A percentile compares a stretch with the other conserved stretches of the same genome.
phyloP scores from a whole-genome alignment of 75 land plant genomes.

The Gnetum montanum region DNA sequence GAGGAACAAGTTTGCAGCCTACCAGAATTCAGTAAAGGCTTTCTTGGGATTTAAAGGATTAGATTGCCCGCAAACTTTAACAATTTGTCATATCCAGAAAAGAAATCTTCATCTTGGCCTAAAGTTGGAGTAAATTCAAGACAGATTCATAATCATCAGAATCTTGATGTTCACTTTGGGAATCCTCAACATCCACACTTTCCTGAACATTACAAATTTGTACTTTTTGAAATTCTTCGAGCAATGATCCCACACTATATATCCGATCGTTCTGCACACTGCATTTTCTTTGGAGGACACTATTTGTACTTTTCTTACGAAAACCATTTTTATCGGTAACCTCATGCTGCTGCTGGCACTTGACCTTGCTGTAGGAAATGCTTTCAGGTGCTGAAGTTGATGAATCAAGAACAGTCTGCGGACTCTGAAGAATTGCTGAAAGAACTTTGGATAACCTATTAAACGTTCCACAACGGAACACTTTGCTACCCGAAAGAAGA shows the following conservation, averaged over 20 bases:
- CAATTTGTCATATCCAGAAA: constrained; percentile 38
- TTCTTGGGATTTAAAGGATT: constrained; percentile 40
- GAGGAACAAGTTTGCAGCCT: too few relatives aligned
- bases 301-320: too few relatives aligned
- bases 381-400: neutral
- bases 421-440: constrained; percentile 5
- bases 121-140: constrained; percentile 10
- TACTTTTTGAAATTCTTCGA: neutral
- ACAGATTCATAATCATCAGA: too few relatives aligned
- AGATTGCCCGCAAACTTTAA: constrained; percentile 60
- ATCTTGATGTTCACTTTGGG: too few relatives aligned
- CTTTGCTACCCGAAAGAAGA: constrained; percentile 49
- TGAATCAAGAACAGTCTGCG: constrained; percentile 3
- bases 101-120: constrained; percentile 9
- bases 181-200: neutral
- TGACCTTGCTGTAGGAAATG: neutral
- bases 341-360: neutral
- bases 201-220: neutral
- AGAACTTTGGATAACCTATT: constrained; percentile 7
- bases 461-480: constrained; percentile 20
- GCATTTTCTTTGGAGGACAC: too few relatives aligned
- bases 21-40: constrained; percentile 66
- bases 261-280: too few relatives aligned
- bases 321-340: neutral
- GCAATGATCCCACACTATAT: neutral